Conservation (phyloP, 306 rosid species). For the Heteromeles arbutifolia region DNA sequence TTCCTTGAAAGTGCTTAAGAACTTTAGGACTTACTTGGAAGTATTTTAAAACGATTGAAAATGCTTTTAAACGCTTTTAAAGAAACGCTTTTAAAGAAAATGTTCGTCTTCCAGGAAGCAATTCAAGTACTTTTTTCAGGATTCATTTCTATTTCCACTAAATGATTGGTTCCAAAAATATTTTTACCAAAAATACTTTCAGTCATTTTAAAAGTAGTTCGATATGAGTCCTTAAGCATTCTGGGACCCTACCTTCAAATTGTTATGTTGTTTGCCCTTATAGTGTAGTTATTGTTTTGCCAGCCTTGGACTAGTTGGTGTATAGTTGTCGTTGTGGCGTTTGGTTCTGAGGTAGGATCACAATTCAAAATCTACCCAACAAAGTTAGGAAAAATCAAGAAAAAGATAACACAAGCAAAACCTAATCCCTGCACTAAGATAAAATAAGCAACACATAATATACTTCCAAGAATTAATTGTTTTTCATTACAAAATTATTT, state of each 20-base stretch:
- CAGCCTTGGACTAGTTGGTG: neutral
- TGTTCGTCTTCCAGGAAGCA: no score
- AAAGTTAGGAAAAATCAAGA: neutral
- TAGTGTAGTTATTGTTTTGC: neutral
- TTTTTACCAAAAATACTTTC: no score
- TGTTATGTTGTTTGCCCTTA: neutral
- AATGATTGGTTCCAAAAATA: no score
- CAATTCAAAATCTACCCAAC: neutral
- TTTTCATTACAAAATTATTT: no score
- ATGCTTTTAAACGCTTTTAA: no score
- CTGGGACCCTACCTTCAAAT: neutral
- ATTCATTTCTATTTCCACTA: no score
- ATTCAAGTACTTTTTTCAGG: no score
- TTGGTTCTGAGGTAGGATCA: neutral
- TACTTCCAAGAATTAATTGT: neutral
- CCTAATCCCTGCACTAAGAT: neutral
- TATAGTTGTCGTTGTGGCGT: neutral
- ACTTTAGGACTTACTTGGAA: no score
- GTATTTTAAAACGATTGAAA: no score
- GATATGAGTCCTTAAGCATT: neutral
- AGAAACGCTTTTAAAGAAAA: no score
- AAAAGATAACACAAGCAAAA: neutral
- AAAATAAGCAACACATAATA: neutral
- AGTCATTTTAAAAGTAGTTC: no score
- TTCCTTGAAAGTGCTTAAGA: neutral